phyloP scores from a whole-genome alignment of 73 alveolate genomes.

The Breviolum minutum region DNA sequence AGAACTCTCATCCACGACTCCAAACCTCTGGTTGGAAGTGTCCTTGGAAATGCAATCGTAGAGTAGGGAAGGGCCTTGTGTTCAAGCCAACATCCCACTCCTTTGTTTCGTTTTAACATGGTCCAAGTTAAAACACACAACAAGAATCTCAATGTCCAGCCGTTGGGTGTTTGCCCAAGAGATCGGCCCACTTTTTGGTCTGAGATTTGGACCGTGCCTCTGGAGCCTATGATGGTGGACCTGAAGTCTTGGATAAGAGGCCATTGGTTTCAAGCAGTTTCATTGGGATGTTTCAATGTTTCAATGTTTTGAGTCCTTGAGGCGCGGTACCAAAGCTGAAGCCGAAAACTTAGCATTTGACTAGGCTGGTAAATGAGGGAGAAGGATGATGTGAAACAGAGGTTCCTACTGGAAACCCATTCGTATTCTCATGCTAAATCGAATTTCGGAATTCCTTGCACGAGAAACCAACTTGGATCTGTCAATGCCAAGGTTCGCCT shows the following conservation, averaged over 20 bases:
- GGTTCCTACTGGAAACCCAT: neutral
- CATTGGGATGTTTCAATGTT: neutral
- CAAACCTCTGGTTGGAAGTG: no score
- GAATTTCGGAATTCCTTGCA: neutral
- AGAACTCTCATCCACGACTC: no score
- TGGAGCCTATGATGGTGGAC: conserved; percentile 82
- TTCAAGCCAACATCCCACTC: no score
- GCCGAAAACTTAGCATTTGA: neutral
- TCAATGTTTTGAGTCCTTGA: neutral
- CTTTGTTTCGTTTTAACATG: no score
- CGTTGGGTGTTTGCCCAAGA: no score
- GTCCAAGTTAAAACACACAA: no score
- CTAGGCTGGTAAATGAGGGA: neutral
- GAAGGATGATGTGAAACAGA: neutral
- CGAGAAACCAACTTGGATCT: neutral
- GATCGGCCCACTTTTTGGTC: neutral
- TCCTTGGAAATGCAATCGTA: no score
- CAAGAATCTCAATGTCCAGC: no score
- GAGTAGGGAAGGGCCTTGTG: no score
- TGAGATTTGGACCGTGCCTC: conserved; percentile 78
- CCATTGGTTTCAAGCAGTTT: neutral
- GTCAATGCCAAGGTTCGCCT: conserved; percentile 33
- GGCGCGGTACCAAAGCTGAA: conserved; percentile 81
- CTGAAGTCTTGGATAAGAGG: conserved; percentile 59
- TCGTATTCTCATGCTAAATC: neutral